A percentile compares a stretch with the other conserved stretches of the same genome.
phyloP scores from a whole-genome alignment of 2,329 filamentous ascomycete genomes.

The Davidsoniella neocaledoniae region DNA sequence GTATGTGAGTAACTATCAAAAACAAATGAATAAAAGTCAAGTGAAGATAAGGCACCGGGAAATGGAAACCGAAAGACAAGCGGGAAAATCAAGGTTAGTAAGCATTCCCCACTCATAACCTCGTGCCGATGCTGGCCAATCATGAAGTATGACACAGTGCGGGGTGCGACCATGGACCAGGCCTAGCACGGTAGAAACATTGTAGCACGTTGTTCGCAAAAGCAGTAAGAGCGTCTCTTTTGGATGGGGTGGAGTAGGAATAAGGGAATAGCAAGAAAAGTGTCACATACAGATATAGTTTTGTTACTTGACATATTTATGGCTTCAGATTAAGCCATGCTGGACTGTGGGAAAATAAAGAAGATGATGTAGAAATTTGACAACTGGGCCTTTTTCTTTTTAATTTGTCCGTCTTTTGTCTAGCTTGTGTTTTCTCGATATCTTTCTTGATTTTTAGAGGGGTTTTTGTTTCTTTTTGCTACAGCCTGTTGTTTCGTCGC shows the following conservation, averaged over 20 bases:
- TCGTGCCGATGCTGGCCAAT: slow-evolving; percentile 9
- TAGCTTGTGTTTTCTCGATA: no score
- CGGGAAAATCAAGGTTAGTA: not conserved
- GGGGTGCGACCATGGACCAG: slow-evolving; percentile 1
- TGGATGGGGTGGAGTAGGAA: not conserved
- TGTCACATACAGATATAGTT: not conserved
- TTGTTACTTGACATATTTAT: not conserved
- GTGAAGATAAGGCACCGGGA: no score
- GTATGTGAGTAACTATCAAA: no score
- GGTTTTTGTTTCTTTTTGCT: no score
- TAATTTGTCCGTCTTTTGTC: no score
- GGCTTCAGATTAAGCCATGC: not conserved
- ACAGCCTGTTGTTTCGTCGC: no score
- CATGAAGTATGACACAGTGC: slow-evolving; percentile 1
- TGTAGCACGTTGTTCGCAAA: not conserved
- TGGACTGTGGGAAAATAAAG: no score
- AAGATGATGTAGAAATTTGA: no score
- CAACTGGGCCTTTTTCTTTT: no score
- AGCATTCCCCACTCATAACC: slow-evolving; percentile 10
- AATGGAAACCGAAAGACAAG: no score
- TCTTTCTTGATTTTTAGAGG: no score
- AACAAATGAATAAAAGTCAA: no score
- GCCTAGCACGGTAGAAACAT: not conserved
- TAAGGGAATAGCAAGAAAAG: not conserved
- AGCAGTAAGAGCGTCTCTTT: not conserved